phyloP scores from a whole-genome alignment of 1,284 basidiomycete species.

The Sanguinoderma infundibulare region DNA sequence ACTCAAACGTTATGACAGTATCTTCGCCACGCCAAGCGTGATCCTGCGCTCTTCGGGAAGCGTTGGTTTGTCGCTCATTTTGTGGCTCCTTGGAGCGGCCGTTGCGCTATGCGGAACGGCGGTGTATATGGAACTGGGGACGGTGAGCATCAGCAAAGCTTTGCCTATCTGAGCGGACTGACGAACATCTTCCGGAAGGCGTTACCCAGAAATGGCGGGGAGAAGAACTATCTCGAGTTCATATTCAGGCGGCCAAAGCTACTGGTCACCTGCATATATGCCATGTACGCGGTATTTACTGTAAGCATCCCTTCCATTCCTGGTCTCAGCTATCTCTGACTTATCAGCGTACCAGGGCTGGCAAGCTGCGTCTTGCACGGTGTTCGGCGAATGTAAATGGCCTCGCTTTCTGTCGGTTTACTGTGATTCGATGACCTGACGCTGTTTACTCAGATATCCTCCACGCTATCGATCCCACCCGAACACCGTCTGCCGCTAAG shows the following conservation, averaged over 20 bases:
- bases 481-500: conserved; percentile 23
- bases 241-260: conserved; percentile 68
- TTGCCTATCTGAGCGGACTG: background rate
- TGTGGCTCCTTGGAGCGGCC: conserved; percentile 74
- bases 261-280: conserved; percentile 62
- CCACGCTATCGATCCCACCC: conserved; percentile 45
- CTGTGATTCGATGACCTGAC: background rate
- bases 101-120: conserved; percentile 68
- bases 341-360: conserved; percentile 45
- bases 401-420: background rate
- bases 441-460: conserved; percentile 50
- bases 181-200: conserved; percentile 43
- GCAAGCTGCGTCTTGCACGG: conserved; percentile 58
- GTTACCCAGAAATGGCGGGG: conserved; percentile 72
- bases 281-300: conserved; percentile 62
- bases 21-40: conserved; percentile 74
- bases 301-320: conserved; percentile 36
- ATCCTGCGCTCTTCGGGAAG: conserved; percentile 71
- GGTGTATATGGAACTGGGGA: conserved; percentile 77
- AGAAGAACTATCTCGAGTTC: conserved; percentile 79
- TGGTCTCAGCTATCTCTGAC: background rate
- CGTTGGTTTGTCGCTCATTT: conserved; percentile 61
- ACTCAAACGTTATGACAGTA: conserved; percentile 43
- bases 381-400: conserved; percentile 65
- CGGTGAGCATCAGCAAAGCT: conserved; percentile 43